These are phyloP conservation scores for Lepidium didymum DNA, from an alignment of 345 rosid genomes.

Conservation along the genomic window DNA sequence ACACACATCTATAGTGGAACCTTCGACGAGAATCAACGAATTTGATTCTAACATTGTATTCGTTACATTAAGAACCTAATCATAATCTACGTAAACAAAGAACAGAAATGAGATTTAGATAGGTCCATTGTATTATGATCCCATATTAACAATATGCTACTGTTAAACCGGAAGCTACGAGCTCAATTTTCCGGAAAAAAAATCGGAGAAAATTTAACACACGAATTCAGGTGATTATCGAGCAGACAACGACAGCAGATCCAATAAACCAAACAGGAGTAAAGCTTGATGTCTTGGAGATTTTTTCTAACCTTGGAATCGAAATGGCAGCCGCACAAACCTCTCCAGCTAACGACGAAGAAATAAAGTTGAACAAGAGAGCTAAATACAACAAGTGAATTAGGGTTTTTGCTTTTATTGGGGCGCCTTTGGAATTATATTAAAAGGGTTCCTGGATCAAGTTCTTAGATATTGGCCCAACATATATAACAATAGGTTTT, in stretches of 20 bases:
- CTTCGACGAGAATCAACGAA: not conserved
- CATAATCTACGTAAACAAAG: not conserved
- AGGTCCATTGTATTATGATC: not conserved
- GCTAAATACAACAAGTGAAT: not conserved
- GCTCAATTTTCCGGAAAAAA: not conserved
- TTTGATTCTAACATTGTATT: not conserved
- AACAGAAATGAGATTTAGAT: not conserved
- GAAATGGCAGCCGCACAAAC: constrained; percentile 17
- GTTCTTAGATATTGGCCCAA: not conserved
- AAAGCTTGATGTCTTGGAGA: not conserved
- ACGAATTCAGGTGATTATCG: not conserved
- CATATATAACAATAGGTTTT: no score
- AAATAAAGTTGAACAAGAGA: not conserved
- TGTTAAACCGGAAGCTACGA: not conserved
- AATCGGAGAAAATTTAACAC: not conserved
- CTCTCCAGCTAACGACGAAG: not conserved
- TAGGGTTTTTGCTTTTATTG: constrained; percentile 20
- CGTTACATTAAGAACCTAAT: not conserved
- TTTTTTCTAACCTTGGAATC: constrained; percentile 3
- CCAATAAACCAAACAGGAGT: not conserved
- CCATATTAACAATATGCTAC: not conserved
- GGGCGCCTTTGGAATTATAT: not conserved
- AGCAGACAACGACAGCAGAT: not conserved
- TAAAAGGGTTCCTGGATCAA: not conserved
- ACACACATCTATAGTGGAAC: not conserved